These are phyloP conservation scores for Septoria linicola DNA, from an alignment of 2,329 filamentous ascomycete species.

Conservation along the genomic window DNA sequence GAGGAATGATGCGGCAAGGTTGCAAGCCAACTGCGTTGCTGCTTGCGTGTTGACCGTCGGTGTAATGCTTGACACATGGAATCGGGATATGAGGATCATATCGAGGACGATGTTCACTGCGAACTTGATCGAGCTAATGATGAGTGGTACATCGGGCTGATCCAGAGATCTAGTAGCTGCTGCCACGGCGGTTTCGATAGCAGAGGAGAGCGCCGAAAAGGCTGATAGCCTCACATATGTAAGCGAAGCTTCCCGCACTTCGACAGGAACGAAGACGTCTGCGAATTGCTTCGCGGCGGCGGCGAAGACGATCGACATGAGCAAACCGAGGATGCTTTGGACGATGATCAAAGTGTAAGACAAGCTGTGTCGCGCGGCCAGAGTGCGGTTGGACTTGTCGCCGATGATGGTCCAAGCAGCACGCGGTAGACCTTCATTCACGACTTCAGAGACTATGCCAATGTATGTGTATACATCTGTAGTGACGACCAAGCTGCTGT, in stretches of 20 bases:
- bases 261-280: constrained; percentile 60
- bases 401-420: constrained; percentile 69
- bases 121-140: constrained; percentile 65
- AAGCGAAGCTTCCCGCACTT: constrained; percentile 57
- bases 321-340: constrained; percentile 57
- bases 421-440: constrained; percentile 71
- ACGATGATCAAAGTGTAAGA: constrained; percentile 58
- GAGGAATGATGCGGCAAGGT: constrained; percentile 53
- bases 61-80: constrained; percentile 56
- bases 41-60: constrained; percentile 66
- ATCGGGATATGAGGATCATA: constrained; percentile 64
- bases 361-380: constrained; percentile 55
- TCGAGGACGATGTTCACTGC: constrained; percentile 66
- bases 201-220: constrained; percentile 61
- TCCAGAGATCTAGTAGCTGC: constrained; percentile 65
- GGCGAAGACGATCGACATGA: constrained; percentile 61
- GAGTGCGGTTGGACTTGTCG: constrained; percentile 56
- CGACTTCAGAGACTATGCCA: constrained; percentile 62
- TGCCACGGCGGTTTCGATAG: constrained; percentile 63
- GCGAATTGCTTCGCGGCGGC: constrained; percentile 57
- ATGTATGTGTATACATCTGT: constrained; percentile 71
- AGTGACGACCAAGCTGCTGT: constrained; percentile 61
- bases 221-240: constrained; percentile 65
- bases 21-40: constrained; percentile 61
- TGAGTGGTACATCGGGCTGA: constrained; percentile 65